Evolutionary conservation across 257 asterid species (phyloP), one percentile per base, ranked within the genome.

Genomic region (Plectranthus barbatus): DNA sequence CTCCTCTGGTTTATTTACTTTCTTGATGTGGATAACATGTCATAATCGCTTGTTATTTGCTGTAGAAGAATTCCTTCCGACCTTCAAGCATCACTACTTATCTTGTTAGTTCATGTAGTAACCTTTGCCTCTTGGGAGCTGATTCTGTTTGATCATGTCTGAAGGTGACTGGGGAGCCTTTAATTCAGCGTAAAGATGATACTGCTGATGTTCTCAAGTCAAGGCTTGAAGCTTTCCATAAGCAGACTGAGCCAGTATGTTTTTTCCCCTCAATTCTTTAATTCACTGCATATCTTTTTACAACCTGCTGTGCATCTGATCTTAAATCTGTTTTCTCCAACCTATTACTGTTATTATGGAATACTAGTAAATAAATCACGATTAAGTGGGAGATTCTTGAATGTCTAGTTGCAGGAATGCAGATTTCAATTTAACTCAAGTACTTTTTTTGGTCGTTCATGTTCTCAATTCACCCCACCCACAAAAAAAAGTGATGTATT

Each of bases 111-210:
- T 55, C 42, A 54, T 57, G 20, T 45, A 13, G 29, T 19, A 7
- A 63, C 41, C 60, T 15, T n/a, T n/a, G 26, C 9, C 57, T 56
- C 34, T 36, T 15, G 29, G 45, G 15, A 4, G 44, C 68, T 79
- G 70, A 79, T 71, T 74, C 62, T 15, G 23, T 69, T 12, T 37
- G 45, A 34, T 62, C 29, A 39, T 68, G 36, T 56, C 8, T 71
- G 67, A 73, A 81, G 86, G 83, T 77, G 42, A 81, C 86, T 59
- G 97, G 97, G 40, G 97, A 85, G 79, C 86, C 90, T 29, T 77
- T 90, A 58, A 87, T 85, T 64, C 97, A 90, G 70, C 92, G 95
- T 7, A 87, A 85, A 77, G 97, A 90, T 62, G 97, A 90, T 60
- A 90, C 97, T 45, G 79, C 88, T 39, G 92, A 80, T 64, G 97